These are phyloP conservation scores for Herpetospermum pedunculosum DNA, from an alignment of 306 rosid species.

Conservation along the genomic window DNA sequence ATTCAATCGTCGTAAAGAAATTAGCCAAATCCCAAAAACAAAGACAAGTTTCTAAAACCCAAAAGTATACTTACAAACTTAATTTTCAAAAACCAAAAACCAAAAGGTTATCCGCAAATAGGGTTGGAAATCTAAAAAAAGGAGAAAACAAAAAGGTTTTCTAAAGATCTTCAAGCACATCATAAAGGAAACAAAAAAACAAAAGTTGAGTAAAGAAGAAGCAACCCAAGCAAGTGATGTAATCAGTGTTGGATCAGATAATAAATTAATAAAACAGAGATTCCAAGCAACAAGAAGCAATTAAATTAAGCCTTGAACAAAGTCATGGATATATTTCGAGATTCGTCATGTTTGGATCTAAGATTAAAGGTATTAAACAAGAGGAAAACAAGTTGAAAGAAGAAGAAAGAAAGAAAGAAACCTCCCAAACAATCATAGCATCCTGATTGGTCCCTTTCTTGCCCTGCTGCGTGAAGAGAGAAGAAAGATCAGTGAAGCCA, in stretches of 20 bases:
- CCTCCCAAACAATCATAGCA: constrained; percentile 99
- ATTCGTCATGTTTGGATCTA: neutral
- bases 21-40: too few relatives aligned
- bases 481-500: constrained; percentile 61
- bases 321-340: too few relatives aligned
- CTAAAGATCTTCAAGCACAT: neutral
- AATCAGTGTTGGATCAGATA: neutral
- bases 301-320: neutral
- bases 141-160: neutral
- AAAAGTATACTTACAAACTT: too few relatives aligned
- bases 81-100: too few relatives aligned
- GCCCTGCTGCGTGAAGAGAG: constrained; percentile 91
- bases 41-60: too few relatives aligned
- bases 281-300: neutral
- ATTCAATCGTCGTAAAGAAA: too few relatives aligned
- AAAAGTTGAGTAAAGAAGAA: neutral
- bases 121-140: neutral
- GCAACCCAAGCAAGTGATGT: constrained; percentile 1
- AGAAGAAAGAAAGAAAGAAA: too few relatives aligned
- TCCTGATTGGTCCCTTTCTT: constrained; percentile 96
- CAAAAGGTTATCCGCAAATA: too few relatives aligned
- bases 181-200: neutral
- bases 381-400: neutral
- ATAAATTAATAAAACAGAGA: neutral
- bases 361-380: neutral